Base-by-base conservation (phyloP, 179 eudicot species). In the Silene vulgaris region DNA sequence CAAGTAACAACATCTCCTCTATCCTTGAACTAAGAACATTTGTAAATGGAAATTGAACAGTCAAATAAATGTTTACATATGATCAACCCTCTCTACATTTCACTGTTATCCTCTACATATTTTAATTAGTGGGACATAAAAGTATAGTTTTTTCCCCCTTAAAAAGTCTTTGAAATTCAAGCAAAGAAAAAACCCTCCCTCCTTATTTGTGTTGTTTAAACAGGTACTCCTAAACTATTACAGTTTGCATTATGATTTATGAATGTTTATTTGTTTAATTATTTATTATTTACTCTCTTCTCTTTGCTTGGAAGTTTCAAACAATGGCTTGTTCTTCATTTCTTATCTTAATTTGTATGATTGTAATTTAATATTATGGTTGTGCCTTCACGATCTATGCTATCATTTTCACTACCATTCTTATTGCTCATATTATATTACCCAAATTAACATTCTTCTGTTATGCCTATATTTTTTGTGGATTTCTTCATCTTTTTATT, bases 311-410 rank as follows among this genome's bases (percentile, higher is more conserved):
- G 17, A 35, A 74, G 81, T 82, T 74, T 77, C 72, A 75, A 83
- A 74, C 78, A 43, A 64, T 77, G 77, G 64, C n/a, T 69, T 28
- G 8, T 56, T 81, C 68, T 3, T 76, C 50, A 32, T 61, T 45
- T 48, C 16, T 62, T 73, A 20, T 30, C 8, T 30, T 35, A 30
- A 29, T 16, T 54, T 23, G 63, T 69, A 17, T 20, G 23, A 19
- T 54, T 54, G 6, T 14, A 23, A 13, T 35, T 29, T 17, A 50
- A 63, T 56, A 45, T 80, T 80, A 72, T 77, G 76, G 85, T 77
- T 83, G 77, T 74, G 78, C 83, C 74, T 83, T 83, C 85, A 61
- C 83, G 72, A 76, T 80, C 81, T 80, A 75, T 20, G 37, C 9
- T 54, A 28, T 83, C 85, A 64, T 64, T 80, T 77, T 83, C 85